phyloP scores from a whole-genome alignment of 1,284 basidiomycete species.

The Pisolithus thermaeus region DNA sequence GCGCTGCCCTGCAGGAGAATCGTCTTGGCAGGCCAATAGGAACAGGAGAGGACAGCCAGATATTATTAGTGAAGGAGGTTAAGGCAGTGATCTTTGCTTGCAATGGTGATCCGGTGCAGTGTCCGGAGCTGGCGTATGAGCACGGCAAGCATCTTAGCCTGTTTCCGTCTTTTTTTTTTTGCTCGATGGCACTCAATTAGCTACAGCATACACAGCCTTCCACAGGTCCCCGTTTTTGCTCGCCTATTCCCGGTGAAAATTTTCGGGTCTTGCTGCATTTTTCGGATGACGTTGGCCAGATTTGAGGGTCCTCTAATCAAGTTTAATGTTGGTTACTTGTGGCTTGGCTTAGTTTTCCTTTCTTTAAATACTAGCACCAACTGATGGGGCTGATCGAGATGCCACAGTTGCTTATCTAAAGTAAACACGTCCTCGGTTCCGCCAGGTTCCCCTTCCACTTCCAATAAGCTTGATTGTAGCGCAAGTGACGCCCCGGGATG shows the following conservation, averaged over 20 bases:
- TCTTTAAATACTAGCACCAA: too few species aligned
- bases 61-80: neutral
- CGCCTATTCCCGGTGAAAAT: slow-evolving; percentile 34
- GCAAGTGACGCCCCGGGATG: too few species aligned
- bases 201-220: slow-evolving; percentile 29
- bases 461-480: too few species aligned
- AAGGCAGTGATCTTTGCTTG: neutral
- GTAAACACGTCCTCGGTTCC: too few species aligned
- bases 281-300: slow-evolving; percentile 3
- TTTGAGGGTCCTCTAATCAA: neutral
- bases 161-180: too few species aligned
- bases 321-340: neutral
- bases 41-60: neutral
- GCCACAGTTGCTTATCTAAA: too few species aligned
- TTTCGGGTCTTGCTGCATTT: slow-evolving; percentile 22
- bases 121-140: slow-evolving; percentile 12
- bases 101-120: neutral
- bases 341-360: neutral
- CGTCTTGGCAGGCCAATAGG: slow-evolving; percentile 24
- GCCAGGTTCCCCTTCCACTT: too few species aligned
- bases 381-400: too few species aligned
- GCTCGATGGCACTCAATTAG: slow-evolving; percentile 25
- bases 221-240: slow-evolving; percentile 30
- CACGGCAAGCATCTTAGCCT: slow-evolving; percentile 14
- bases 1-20: slow-evolving; percentile 19